These are phyloP conservation scores for Backusella macrospora DNA, from an alignment of 192 early-diverging fungal genomes.

Conservation along the genomic window DNA sequence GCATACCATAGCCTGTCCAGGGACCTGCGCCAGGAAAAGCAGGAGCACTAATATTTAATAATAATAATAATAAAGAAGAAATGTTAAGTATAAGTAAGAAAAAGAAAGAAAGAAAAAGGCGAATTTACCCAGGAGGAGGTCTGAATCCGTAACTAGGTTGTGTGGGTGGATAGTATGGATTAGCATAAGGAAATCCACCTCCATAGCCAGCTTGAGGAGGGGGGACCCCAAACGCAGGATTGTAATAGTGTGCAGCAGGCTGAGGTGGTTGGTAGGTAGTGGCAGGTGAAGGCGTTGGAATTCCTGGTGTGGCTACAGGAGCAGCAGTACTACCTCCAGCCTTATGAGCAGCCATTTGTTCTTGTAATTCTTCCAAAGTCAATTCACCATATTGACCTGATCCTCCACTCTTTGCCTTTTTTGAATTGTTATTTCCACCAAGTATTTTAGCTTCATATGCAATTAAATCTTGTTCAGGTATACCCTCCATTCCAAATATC, in stretches of 20 bases:
- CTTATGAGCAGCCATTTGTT: constrained; percentile 49
- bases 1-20: background rate
- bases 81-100: background rate
- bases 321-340: constrained; percentile 28
- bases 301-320: constrained; percentile 30
- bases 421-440: constrained; percentile 45
- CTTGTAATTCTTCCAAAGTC: constrained; percentile 45
- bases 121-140: constrained; percentile 17
- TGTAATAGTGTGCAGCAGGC: background rate
- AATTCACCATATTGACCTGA: constrained; percentile 42
- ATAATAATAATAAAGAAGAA: background rate
- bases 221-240: constrained; percentile 9
- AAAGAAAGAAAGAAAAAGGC: background rate
- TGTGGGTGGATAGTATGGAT: constrained; percentile 17
- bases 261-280: background rate
- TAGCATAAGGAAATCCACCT: background rate
- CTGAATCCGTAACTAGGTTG: background rate
- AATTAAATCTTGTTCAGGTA: constrained; percentile 78
- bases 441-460: constrained; percentile 59
- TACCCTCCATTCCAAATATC: constrained; percentile 94
- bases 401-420: constrained; percentile 44
- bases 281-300: constrained; percentile 24
- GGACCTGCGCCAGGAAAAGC: background rate
- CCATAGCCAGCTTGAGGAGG: constrained; percentile 11
- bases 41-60: background rate